Percentiles rank a stretch among this genome's conserved stretches.
These are phyloP conservation scores for Pseudocercospora pini-densiflorae DNA, from an alignment of 2,329 filamentous ascomycete species.

Conservation along the genomic window DNA sequence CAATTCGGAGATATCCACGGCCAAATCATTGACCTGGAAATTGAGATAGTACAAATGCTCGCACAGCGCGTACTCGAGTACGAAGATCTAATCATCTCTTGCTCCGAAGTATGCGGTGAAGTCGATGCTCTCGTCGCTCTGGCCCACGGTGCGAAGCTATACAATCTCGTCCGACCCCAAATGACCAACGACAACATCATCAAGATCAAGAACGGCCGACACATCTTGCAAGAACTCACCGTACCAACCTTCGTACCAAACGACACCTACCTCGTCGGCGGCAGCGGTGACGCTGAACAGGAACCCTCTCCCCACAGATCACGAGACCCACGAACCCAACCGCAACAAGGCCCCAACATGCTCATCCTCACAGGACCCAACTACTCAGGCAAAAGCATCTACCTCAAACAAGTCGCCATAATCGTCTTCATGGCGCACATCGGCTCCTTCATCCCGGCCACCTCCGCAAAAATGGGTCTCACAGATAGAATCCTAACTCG, in stretches of 20 bases:
- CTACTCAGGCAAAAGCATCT: slow-evolving; percentile 95
- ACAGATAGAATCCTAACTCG: slow-evolving; percentile 93
- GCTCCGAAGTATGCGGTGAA: slow-evolving; percentile 84
- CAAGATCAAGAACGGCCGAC: slow-evolving; percentile 76
- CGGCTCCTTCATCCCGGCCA: slow-evolving; percentile 88
- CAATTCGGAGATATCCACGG: slow-evolving; percentile 85
- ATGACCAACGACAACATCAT: slow-evolving; percentile 74
- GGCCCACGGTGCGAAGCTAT: slow-evolving; percentile 74
- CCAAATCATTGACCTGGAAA: slow-evolving; percentile 84
- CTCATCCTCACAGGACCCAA: slow-evolving; percentile 90
- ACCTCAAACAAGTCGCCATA: slow-evolving; percentile 88
- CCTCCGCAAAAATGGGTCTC: slow-evolving; percentile 75
- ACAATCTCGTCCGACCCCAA: slow-evolving; percentile 70
- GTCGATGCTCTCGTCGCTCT: slow-evolving; percentile 85
- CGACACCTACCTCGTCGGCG: slow-evolving; percentile 71
- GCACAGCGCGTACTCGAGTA: slow-evolving; percentile 71
- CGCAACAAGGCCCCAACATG: slow-evolving; percentile 61
- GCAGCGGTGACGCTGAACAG: slow-evolving; percentile 44
- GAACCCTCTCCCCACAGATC: slow-evolving; percentile 6
- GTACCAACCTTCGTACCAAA: slow-evolving; percentile 84
- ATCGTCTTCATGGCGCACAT: slow-evolving; percentile 93
- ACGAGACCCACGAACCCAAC: neutral
- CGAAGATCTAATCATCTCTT: slow-evolving; percentile 66
- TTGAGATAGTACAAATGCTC: slow-evolving; percentile 82
- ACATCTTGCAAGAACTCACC: slow-evolving; percentile 83